These are phyloP conservation scores for Pleurotus djamor DNA, from an alignment of 768 basidiomycete genomes.

Conservation along the genomic window DNA sequence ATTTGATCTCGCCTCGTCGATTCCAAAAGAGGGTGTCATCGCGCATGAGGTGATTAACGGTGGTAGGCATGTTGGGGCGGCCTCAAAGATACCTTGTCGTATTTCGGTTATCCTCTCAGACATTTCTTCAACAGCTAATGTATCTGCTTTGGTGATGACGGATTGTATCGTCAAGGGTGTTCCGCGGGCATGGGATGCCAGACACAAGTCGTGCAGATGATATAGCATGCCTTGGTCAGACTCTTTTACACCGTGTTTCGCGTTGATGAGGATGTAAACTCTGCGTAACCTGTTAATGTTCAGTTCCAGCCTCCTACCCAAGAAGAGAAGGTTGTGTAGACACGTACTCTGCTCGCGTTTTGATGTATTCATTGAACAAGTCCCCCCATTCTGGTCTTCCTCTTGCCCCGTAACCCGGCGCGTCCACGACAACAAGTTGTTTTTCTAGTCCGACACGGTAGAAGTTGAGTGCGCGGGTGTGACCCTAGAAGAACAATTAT, in stretches of 20 bases:
- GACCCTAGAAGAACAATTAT: constrained; percentile 43
- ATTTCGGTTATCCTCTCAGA: constrained; percentile 36
- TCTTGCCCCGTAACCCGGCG: constrained; percentile 77
- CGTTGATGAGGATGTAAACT: constrained; percentile 71
- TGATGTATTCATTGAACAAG: constrained; percentile 64
- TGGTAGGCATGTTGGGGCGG: constrained; percentile 61
- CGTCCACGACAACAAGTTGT: constrained; percentile 68
- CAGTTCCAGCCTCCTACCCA: too few species aligned
- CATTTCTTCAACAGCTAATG: constrained; percentile 33
- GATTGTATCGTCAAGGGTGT: constrained; percentile 63
- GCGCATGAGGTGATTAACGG: constrained; percentile 57
- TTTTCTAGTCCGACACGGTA: constrained; percentile 60
- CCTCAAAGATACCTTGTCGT: constrained; percentile 48
- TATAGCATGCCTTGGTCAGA: constrained; percentile 62
- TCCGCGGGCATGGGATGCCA: constrained; percentile 30
- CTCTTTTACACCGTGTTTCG: constrained; percentile 56
- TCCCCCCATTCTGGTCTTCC: constrained; percentile 77
- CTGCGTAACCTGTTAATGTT: constrained; percentile 52
- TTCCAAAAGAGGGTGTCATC: constrained; percentile 51
- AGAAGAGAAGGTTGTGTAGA: too few species aligned
- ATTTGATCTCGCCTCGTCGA: constrained; percentile 54
- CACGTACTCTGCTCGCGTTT: constrained; percentile 32
- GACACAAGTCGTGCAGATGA: constrained; percentile 37
- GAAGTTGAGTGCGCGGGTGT: constrained; percentile 72
- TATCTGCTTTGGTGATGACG: constrained; percentile 71